phyloP scores from a whole-genome alignment of 1,284 basidiomycete genomes.

The Phlebopus sp. region DNA sequence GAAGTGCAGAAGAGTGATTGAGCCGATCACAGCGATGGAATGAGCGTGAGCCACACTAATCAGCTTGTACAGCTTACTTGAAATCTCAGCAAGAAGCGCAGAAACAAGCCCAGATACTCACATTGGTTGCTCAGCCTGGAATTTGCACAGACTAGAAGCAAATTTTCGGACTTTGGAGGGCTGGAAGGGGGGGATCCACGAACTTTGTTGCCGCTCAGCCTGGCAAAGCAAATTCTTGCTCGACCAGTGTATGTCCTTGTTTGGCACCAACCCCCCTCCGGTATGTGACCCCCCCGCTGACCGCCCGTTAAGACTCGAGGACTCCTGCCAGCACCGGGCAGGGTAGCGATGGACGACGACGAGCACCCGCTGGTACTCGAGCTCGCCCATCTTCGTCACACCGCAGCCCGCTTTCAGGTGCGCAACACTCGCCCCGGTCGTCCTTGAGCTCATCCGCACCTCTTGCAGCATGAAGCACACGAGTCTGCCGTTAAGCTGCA shows the following conservation, averaged over 20 bases:
- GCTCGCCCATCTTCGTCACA: constrained; percentile 59
- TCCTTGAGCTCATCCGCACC: constrained; percentile 8
- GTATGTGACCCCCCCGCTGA: too few relatives aligned
- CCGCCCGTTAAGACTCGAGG: too few relatives aligned
- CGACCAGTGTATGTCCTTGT: constrained; percentile 17
- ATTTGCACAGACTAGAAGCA: constrained; percentile 13
- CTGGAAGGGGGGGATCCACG: too few relatives aligned
- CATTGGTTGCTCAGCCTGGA: not conserved
- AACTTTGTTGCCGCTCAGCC: not conserved
- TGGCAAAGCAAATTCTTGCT: not conserved
- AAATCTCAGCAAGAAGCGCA: not conserved
- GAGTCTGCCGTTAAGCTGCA: constrained; percentile 63
- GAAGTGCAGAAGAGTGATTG: not conserved
- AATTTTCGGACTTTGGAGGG: constrained; percentile 10
- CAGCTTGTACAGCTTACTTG: not conserved
- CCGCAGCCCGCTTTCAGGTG: constrained; percentile 67
- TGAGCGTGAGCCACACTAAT: not conserved
- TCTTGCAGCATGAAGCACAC: constrained; percentile 62
- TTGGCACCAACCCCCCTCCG: constrained; percentile 13
- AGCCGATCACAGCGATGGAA: not conserved
- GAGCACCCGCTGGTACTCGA: constrained; percentile 68
- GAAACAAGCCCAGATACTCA: not conserved
- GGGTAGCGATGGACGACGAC: too few relatives aligned
- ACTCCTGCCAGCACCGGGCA: too few relatives aligned
- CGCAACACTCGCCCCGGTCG: constrained; percentile 3